Percentiles rank a stretch among this genome's conserved stretches.
Conservation (phyloP, 495 filamentous ascomycete species). For the Neurospora pannonica region DNA sequence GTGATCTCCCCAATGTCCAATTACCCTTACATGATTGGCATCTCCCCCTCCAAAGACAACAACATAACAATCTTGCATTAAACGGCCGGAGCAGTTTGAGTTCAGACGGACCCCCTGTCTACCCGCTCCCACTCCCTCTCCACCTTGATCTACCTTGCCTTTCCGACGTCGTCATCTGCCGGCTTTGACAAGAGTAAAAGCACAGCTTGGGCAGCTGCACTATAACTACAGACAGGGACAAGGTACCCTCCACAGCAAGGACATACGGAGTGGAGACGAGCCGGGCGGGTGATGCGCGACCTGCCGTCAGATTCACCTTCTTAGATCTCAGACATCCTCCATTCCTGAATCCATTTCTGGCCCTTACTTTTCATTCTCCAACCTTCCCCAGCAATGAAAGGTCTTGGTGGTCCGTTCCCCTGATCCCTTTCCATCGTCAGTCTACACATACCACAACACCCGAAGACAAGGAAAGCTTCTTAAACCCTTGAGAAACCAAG, state of each 20-base stretch:
- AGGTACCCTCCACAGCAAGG: not conserved
- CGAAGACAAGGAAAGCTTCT: constrained; percentile 1
- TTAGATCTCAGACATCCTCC: constrained; percentile 16
- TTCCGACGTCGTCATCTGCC: constrained; percentile 8
- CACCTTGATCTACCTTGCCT: not conserved
- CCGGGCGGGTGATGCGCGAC: constrained; percentile 5
- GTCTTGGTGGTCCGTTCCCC: constrained; percentile 18
- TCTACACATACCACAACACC: constrained; percentile 7
- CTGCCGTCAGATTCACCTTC: constrained; percentile 6
- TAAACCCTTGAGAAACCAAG: constrained; percentile 5
- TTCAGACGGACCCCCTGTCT: constrained; percentile 7
- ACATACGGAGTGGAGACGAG: constrained; percentile 1
- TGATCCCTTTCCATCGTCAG: constrained; percentile 5
- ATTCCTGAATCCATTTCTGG: constrained; percentile 16
- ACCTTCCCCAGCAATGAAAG: constrained; percentile 22
- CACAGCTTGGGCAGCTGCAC: not conserved
- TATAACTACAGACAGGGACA: not conserved
- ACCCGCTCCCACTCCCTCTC: constrained; percentile 6
- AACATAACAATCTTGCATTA: constrained; percentile 24
- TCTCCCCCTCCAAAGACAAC: constrained; percentile 17
- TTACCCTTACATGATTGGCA: constrained; percentile 28
- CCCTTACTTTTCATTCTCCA: constrained; percentile 9
- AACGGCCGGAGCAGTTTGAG: constrained; percentile 17
- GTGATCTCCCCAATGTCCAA: constrained; percentile 8
- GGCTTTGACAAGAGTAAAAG: constrained; percentile 7